A percentile compares a stretch with the other conserved stretches of the same genome.
These are phyloP conservation scores for Schoenoplectus tabernaemontani DNA, from an alignment of 202 grass and related monocot species.

Conservation along the genomic window DNA sequence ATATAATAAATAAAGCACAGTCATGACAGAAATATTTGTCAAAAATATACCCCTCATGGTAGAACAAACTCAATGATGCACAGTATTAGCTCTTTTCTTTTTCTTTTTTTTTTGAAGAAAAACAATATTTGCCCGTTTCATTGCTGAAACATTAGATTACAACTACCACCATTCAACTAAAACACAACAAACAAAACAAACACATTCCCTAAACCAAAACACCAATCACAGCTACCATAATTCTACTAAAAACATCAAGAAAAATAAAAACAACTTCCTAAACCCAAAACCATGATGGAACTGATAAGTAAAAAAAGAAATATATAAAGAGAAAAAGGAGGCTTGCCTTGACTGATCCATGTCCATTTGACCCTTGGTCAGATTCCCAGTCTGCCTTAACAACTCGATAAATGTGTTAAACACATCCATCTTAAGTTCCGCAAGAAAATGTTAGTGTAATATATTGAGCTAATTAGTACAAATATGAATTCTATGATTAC, in stretches of 20 bases:
- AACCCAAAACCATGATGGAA: not conserved
- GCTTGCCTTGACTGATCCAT: slow-evolving; percentile 77
- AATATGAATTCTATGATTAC: not conserved
- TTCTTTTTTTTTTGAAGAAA: no score
- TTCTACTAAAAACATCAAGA: no score
- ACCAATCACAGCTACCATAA: no score
- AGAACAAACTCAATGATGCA: not conserved
- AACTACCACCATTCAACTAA: no score
- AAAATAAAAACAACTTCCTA: no score
- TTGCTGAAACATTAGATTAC: no score
- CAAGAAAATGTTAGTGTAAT: not conserved
- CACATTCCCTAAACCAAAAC: not conserved
- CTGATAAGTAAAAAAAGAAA: not conserved
- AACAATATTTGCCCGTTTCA: no score
- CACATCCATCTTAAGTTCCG: slow-evolving; percentile 77
- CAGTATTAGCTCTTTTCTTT: not conserved
- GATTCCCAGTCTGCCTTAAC: slow-evolving; percentile 90
- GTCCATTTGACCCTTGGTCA: slow-evolving; percentile 81
- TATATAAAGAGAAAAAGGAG: not conserved
- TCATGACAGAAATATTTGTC: not conserved
- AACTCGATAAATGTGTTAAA: slow-evolving; percentile 98
- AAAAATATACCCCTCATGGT: not conserved
- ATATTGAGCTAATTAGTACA: slow-evolving; percentile 11
- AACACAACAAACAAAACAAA: not conserved
- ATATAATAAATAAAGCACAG: not conserved